These are phyloP conservation scores for Sporothrix luriei DNA, from an alignment of 2,329 filamentous ascomycete species.

Conservation along the genomic window DNA sequence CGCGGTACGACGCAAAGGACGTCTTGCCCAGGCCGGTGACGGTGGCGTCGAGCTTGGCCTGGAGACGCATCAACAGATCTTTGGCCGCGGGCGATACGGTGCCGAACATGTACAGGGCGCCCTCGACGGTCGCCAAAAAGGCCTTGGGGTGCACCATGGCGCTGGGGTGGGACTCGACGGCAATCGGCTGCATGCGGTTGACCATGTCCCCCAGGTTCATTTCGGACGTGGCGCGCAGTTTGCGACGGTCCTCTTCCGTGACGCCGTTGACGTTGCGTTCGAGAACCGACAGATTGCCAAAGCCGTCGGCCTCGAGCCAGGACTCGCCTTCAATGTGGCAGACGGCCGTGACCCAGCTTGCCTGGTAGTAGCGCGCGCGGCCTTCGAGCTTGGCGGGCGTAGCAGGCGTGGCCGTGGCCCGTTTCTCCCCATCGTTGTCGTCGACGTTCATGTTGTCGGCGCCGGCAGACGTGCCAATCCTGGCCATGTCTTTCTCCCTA, in stretches of 20 bases:
- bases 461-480: constrained; percentile 33
- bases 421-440: not conserved
- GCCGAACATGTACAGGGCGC: constrained; percentile 86
- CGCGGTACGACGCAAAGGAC: constrained; percentile 77
- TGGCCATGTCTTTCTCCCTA: constrained; percentile 42
- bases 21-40: constrained; percentile 72
- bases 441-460: not conserved
- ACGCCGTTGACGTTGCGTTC: constrained; percentile 71
- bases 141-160: constrained; percentile 77
- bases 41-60: constrained; percentile 67
- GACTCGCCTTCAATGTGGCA: constrained; percentile 70
- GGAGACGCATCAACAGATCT: constrained; percentile 80
- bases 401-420: constrained; percentile 45
- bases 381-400: constrained; percentile 63
- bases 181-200: constrained; percentile 78
- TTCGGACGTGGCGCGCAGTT: constrained; percentile 75
- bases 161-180: constrained; percentile 64
- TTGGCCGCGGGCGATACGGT: constrained; percentile 72
- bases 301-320: constrained; percentile 82
- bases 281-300: constrained; percentile 86
- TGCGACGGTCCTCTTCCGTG: constrained; percentile 70
- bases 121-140: constrained; percentile 89
- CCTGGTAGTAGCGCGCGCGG: constrained; percentile 77
- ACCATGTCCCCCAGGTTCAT: constrained; percentile 90
- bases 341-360: constrained; percentile 79